These are phyloP conservation scores for Tylopilus sp. DNA, from an alignment of 1,284 basidiomycete species.

Conservation along the genomic window DNA sequence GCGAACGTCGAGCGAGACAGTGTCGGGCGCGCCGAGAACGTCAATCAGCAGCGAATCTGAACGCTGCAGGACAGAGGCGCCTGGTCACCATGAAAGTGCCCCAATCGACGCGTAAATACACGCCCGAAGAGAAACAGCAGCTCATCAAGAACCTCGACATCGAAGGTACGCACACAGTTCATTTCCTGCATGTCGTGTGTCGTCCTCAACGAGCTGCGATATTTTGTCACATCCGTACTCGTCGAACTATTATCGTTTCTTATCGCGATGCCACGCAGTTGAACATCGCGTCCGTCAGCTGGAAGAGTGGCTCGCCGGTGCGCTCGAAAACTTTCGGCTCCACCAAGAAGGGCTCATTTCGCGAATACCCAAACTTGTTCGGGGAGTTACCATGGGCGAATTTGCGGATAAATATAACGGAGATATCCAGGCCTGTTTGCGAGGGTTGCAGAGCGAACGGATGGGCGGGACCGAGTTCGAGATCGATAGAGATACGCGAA, in stretches of 20 bases:
- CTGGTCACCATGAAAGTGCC: slow-evolving; percentile 5
- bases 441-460: slow-evolving; percentile 57
- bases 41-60: not conserved
- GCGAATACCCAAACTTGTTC: slow-evolving; percentile 69
- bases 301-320: slow-evolving; percentile 64
- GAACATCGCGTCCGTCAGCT: slow-evolving; percentile 65
- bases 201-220: not conserved
- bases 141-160: slow-evolving; percentile 71
- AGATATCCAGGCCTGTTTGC: slow-evolving; percentile 61
- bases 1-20: slow-evolving; percentile 1
- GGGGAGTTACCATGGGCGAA: slow-evolving; percentile 65
- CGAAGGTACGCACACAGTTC: slow-evolving; percentile 49
- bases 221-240: not conserved
- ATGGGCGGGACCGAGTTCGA: slow-evolving; percentile 48
- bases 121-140: slow-evolving; percentile 64
- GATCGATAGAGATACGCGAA: slow-evolving; percentile 62
- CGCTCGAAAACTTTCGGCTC: slow-evolving; percentile 61
- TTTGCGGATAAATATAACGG: slow-evolving; percentile 73
- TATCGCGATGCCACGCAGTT: slow-evolving; percentile 39
- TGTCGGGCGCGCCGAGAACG: not conserved
- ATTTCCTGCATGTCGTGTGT: not conserved
- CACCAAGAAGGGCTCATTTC: slow-evolving; percentile 69
- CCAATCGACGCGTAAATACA: slow-evolving; percentile 36
- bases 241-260: not conserved
- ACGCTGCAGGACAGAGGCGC: too few relatives aligned